Conservation (phyloP, 1,284 basidiomycete genomes). For the Cryptococcus maquisensis region DNA sequence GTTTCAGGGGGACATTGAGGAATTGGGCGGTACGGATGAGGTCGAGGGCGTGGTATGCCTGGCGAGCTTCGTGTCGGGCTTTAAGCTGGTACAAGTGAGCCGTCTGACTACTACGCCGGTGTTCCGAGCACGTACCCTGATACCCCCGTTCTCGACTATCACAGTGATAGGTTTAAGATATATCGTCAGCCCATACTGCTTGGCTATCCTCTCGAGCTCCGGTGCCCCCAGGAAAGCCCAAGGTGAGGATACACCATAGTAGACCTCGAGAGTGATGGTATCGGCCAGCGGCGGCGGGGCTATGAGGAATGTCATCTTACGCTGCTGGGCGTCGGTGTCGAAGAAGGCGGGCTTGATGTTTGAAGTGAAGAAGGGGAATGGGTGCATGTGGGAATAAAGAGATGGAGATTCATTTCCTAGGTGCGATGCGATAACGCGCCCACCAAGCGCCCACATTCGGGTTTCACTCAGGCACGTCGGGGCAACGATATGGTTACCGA, state of each 20-base stretch:
- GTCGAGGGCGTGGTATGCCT: slow-evolving; percentile 31
- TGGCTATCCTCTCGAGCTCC: slow-evolving; percentile 17
- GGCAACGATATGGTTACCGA: no score
- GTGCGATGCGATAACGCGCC: no score
- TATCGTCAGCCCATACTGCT: slow-evolving; percentile 17
- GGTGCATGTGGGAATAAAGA: no score
- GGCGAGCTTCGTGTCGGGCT: slow-evolving; percentile 19
- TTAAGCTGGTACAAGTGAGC: slow-evolving; percentile 10
- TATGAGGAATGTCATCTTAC: no score
- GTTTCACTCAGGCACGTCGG: no score
- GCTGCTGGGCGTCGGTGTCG: no score
- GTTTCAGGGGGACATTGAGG: slow-evolving; percentile 13
- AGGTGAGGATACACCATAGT: slow-evolving; percentile 28
- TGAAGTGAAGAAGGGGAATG: no score
- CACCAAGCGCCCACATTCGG: no score
- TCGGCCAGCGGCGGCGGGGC: no score
- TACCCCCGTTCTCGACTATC: slow-evolving; percentile 25
- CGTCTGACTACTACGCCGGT: background rate
- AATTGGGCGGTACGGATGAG: slow-evolving; percentile 16
- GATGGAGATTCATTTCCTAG: no score
- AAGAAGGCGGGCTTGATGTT: no score
- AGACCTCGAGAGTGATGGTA: slow-evolving; percentile 7
- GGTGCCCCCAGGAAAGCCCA: slow-evolving; percentile 29
- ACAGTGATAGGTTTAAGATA: slow-evolving; percentile 31
- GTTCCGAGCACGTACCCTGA: slow-evolving; percentile 13